These are phyloP conservation scores for Lipomyces sp. DNA, from an alignment of 805 yeast genomes.

Conservation along the genomic window DNA sequence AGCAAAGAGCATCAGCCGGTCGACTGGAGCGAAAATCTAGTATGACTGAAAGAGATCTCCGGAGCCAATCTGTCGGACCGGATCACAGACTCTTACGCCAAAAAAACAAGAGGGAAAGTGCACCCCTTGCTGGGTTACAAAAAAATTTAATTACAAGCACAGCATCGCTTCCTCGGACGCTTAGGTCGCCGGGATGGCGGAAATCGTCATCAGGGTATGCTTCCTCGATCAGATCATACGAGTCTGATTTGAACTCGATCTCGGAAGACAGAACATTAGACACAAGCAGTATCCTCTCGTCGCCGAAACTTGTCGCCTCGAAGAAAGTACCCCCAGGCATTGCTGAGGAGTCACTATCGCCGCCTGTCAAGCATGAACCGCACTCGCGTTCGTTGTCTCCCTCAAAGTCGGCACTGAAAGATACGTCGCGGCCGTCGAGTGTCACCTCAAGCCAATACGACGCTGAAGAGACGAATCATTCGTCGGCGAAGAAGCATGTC, in stretches of 20 bases:
- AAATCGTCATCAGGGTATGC: slow-evolving; percentile 24
- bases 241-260: slow-evolving; percentile 34
- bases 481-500: slow-evolving; percentile 20
- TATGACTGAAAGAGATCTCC: slow-evolving; percentile 32
- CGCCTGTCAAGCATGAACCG: slow-evolving; percentile 17
- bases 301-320: slow-evolving; percentile 10
- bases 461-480: slow-evolving; percentile 7
- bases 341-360: slow-evolving; percentile 19
- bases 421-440: slow-evolving; percentile 26
- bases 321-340: slow-evolving; percentile 20
- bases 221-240: slow-evolving; percentile 29
- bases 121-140: slow-evolving; percentile 10
- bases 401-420: slow-evolving; percentile 24
- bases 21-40: slow-evolving; percentile 19
- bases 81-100: slow-evolving; percentile 1
- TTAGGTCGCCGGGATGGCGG: slow-evolving; percentile 9
- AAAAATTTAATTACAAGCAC: slow-evolving; percentile 20
- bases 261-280: slow-evolving; percentile 26
- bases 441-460: slow-evolving; percentile 21
- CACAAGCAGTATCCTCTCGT: slow-evolving; percentile 7
- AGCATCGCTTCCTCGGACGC: slow-evolving; percentile 15
- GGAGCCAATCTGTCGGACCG: slow-evolving; percentile 16
- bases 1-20: slow-evolving; percentile 7
- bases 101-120: neutral
- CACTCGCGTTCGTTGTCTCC: slow-evolving; percentile 27